These are phyloP conservation scores for Onygenales sp. DNA, from an alignment of 2,329 filamentous ascomycete species.

Conservation along the genomic window DNA sequence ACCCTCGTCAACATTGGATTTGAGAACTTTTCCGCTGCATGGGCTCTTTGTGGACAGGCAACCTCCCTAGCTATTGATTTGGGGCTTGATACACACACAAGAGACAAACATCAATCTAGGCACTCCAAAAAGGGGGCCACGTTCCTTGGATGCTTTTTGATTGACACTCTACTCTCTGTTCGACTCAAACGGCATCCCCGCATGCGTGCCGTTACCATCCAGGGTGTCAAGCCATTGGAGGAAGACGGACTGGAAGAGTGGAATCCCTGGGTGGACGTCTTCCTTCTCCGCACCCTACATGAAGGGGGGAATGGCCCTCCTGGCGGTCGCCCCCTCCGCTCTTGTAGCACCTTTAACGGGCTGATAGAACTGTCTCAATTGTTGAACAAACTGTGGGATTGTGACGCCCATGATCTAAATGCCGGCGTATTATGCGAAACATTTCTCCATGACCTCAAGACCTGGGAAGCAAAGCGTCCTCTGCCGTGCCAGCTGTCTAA, in stretches of 20 bases:
- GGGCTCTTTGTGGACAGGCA: slow-evolving; percentile 45
- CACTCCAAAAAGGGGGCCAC: slow-evolving; percentile 33
- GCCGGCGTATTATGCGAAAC: not conserved
- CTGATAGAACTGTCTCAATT: slow-evolving; percentile 29
- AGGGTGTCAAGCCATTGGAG: slow-evolving; percentile 41
- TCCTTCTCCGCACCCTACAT: slow-evolving; percentile 20
- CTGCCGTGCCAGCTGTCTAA: slow-evolving; percentile 2
- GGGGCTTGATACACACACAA: slow-evolving; percentile 20
- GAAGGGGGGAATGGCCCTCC: slow-evolving; percentile 21
- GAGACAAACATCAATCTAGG: slow-evolving; percentile 12
- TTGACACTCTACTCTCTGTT: slow-evolving; percentile 43
- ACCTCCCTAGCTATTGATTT: slow-evolving; percentile 38
- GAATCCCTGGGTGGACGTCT: slow-evolving; percentile 57
- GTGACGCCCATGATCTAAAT: not conserved
- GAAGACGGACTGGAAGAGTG: slow-evolving; percentile 65
- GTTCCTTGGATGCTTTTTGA: slow-evolving; percentile 42
- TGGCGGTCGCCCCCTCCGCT: slow-evolving; percentile 30
- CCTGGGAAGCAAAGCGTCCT: slow-evolving; percentile 7
- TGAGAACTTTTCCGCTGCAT: slow-evolving; percentile 40
- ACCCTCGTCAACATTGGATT: slow-evolving; percentile 41
- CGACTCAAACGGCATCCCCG: slow-evolving; percentile 38
- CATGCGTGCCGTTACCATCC: slow-evolving; percentile 41
- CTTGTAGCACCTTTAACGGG: slow-evolving; percentile 45
- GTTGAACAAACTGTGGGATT: slow-evolving; percentile 6
- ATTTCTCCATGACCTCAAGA: slow-evolving; percentile 6